Base-by-base conservation (phyloP, 2,329 filamentous ascomycete species). In the Colletotrichum sidae region DNA sequence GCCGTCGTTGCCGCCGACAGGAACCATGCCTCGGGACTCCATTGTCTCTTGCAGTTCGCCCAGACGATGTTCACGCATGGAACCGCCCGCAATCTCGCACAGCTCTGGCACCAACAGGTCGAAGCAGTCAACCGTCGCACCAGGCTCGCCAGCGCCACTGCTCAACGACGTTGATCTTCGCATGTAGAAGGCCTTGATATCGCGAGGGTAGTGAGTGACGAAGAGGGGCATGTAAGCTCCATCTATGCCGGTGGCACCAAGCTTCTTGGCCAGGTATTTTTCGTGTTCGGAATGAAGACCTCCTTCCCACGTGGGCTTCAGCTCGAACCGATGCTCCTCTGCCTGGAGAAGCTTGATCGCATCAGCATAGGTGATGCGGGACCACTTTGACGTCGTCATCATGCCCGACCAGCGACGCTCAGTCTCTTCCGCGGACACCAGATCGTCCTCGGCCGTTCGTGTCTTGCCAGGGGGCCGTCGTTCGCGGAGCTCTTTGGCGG, bases 211-310 rank as follows among this genome's bases (percentile, higher is more conserved):
- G 76, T 97, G 86, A 12, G 94, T 98, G 69, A 99, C 89, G 75
- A 98, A 98, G 49, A 98, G 84, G 8, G 96, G 96, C 52, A 86
- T 80, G 69, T 76, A 77, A 45, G 80, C 80, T 37, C 81, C 78
- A 51, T 79, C 79, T n/a, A 81, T 78, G 55, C 77, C 68, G 60
- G 79, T 74, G 52, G 79, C 81, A 34, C 89, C 89, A 49, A 95
- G 74, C 34, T 81, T 81, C 57, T 87, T 83, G 52, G 96, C 94
- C 58, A 99, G 85, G 75, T 90, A 97, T 74, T 89, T 93, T 79
- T 99, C 96, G 79, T 99, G 96, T 76, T 98, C 95, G 2, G 94
- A 91, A 72, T 96, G 92, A 37, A 99, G 84, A 17, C 92, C 92
- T 35, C 83, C 81, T 39, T 89, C 87, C 89, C 93, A 96, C 3